Percentiles rank a stretch among this genome's conserved stretches.
phyloP scores from a whole-genome alignment of 306 rosid genomes.

The Acmispon strigosus region DNA sequence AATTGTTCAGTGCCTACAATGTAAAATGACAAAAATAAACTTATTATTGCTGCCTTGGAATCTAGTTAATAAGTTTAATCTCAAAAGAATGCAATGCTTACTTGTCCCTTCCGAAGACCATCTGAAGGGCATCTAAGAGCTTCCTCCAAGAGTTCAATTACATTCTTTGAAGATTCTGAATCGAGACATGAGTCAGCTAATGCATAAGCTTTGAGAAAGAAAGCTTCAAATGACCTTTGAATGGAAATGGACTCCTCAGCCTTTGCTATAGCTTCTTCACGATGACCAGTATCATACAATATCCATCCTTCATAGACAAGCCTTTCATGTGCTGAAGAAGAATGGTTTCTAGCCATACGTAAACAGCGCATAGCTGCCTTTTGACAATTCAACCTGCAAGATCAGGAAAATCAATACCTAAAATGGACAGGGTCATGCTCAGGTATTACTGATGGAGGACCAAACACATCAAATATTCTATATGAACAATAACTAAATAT shows the following conservation, averaged over 20 bases:
- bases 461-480: not conserved
- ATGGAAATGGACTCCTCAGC: conserved; percentile 76
- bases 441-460: not conserved
- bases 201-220: conserved; percentile 85
- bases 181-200: conserved; percentile 78
- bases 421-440: not conserved
- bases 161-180: conserved; percentile 53
- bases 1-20: conserved; percentile 78
- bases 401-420: conserved; percentile 14
- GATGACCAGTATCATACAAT: conserved; percentile 84
- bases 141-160: conserved; percentile 70
- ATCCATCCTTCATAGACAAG: conserved; percentile 97
- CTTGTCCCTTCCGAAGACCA: conserved; percentile 93
- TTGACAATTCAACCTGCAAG: conserved; percentile 72
- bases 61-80: conserved; percentile 5
- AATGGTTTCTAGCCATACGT: conserved; percentile 73
- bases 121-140: conserved; percentile 93
- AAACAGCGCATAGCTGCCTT: conserved; percentile 88
- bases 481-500: not conserved
- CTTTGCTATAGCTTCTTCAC: conserved; percentile 80
- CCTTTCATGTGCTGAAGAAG: conserved; percentile 68
- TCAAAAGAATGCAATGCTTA: conserved; percentile 21
- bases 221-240: conserved; percentile 94
- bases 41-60: conserved; percentile 8
- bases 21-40: conserved; percentile 5